Conservation (phyloP, 1,139 yeast genomes). For the Zygoascus sp. region DNA sequence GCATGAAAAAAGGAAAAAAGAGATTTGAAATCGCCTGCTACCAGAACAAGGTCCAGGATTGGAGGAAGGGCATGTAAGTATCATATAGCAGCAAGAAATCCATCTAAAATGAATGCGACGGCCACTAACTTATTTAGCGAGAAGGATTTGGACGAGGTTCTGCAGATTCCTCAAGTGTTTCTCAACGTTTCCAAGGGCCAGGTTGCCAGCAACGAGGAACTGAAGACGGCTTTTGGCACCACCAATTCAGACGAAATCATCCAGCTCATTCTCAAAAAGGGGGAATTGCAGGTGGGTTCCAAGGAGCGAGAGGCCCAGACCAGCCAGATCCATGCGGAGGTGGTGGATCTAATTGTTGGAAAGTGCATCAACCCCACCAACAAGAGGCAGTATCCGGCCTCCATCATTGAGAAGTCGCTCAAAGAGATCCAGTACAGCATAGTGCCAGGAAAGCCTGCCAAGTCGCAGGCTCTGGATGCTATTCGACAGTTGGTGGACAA, state of each 20-base stretch:
- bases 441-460: conserved; percentile 73
- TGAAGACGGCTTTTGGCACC: conserved; percentile 67
- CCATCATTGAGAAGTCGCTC: conserved; percentile 87
- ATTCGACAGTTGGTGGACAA: conserved; percentile 69
- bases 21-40: conserved; percentile 95
- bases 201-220: conserved; percentile 85
- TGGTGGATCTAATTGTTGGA: conserved; percentile 76
- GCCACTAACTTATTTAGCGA: conserved; percentile 46
- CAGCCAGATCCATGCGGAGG: conserved; percentile 75
- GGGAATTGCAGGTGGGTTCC: conserved; percentile 91
- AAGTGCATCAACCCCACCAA: conserved; percentile 89
- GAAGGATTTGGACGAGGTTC: conserved; percentile 89
- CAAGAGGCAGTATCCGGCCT: conserved; percentile 87
- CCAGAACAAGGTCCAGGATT: conserved; percentile 95
- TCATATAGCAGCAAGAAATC: neutral
- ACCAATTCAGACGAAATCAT: conserved; percentile 72
- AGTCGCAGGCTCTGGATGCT: conserved; percentile 88
- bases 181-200: conserved; percentile 91
- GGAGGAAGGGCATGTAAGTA: conserved; percentile 66
- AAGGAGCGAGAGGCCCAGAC: conserved; percentile 80
- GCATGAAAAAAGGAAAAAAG: conserved; percentile 81
- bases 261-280: conserved; percentile 75
- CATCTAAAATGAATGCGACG: too few species aligned
- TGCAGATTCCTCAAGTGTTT: conserved; percentile 94
- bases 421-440: conserved; percentile 77